Percentiles rank a stretch among this genome's conserved stretches.
These are phyloP conservation scores for Ramaria sp. DNA, from an alignment of 768 basidiomycete genomes.

Conservation along the genomic window DNA sequence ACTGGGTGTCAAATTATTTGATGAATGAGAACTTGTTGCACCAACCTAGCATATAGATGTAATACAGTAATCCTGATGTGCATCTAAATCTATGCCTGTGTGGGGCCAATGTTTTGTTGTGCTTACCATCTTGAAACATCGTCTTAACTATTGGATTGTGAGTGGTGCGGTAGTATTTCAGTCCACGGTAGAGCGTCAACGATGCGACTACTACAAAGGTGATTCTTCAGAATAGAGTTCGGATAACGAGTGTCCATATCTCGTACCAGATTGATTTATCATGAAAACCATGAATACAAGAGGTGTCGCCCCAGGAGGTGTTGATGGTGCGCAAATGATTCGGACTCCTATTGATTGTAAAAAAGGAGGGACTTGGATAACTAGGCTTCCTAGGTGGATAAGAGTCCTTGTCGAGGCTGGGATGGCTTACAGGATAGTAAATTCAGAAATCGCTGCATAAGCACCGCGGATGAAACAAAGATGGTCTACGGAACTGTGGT, in stretches of 20 bases:
- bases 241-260: not conserved
- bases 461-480: not conserved
- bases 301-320: not conserved
- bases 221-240: not conserved
- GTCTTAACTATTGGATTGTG: not conserved
- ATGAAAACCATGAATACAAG: conserved; percentile 5
- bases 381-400: not conserved
- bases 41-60: conserved; percentile 3
- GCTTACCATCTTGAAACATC: conserved; percentile 7
- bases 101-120: not conserved
- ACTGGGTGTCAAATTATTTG: not conserved
- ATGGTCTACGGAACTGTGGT: not conserved
- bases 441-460: not conserved
- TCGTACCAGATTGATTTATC: conserved; percentile 3
- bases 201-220: not conserved
- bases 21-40: not conserved
- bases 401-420: not conserved
- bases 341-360: not conserved
- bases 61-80: conserved; percentile 4
- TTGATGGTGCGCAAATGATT: not conserved
- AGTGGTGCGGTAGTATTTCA: not conserved
- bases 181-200: not conserved
- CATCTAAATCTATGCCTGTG: not conserved
- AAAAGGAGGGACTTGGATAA: conserved; percentile 1
- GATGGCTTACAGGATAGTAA: not conserved